Evolutionary conservation across 2,329 filamentous ascomycete genomes (phyloP).

Genomic region (Tolypocladium endophyticum): DNA sequence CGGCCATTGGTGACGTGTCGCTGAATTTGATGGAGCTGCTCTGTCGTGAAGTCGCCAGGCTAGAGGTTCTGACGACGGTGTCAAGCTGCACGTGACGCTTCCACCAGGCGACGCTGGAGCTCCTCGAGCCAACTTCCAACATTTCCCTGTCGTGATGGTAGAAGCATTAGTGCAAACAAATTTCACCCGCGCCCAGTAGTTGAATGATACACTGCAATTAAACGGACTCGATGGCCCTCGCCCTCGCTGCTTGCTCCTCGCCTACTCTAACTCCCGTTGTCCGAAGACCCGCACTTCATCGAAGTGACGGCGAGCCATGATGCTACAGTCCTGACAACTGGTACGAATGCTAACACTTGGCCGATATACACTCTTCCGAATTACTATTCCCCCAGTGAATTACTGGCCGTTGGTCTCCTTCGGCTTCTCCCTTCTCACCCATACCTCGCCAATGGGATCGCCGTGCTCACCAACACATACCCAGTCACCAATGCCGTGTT

Average conservation of each 20-base stretch:
- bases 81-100: not conserved
- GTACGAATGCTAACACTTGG: not conserved
- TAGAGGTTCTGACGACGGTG: not conserved
- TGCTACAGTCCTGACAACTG: not conserved
- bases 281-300: not conserved
- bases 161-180: not conserved
- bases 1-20: not conserved
- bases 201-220: too few relatives aligned
- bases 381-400: not conserved
- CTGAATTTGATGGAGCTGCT: not conserved
- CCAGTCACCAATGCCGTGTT: conserved; percentile 64
- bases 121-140: not conserved
- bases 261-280: not conserved
- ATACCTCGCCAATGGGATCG: conserved; percentile 59
- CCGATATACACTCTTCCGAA: not conserved
- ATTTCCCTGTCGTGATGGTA: not conserved
- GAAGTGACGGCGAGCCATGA: not conserved
- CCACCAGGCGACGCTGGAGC: not conserved
- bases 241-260: not conserved
- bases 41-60: not conserved
- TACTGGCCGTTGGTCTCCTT: not conserved
- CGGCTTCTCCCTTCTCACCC: conserved; percentile 29
- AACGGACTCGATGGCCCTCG: not conserved
- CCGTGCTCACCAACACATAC: conserved; percentile 52
- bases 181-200: not conserved